Evolutionary conservation across 305 asterid genomes (phyloP).

Genomic region (Fraxinus xanthoxyloides): DNA sequence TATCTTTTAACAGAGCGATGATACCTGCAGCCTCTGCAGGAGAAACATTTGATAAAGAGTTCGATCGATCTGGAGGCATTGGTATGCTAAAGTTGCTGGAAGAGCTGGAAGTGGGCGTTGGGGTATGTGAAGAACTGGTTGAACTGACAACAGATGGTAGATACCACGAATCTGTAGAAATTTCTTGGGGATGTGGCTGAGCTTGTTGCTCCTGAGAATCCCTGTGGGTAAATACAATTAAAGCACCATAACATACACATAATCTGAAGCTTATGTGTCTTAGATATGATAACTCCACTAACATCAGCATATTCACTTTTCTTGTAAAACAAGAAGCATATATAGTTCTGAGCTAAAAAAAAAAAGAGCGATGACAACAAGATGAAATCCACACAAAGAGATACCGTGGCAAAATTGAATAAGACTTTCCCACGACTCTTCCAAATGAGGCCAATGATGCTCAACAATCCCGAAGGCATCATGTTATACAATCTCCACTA

Average conservation of each 20-base stretch:
- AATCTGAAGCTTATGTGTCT: not conserved
- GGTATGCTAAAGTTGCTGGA: slow-evolving; percentile 44
- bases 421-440: not conserved
- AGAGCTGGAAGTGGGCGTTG: slow-evolving; percentile 55
- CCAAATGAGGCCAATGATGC: not conserved
- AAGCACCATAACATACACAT: not conserved
- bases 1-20: slow-evolving; percentile 58
- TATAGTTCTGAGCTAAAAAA: not conserved
- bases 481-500: not conserved
- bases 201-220: slow-evolving; percentile 74
- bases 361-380: not conserved
- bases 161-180: slow-evolving; percentile 71
- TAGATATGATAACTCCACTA: not conserved
- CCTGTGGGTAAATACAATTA: slow-evolving; percentile 37
- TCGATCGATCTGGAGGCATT: slow-evolving; percentile 55
- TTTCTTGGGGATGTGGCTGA: slow-evolving; percentile 62
- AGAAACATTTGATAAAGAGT: slow-evolving; percentile 62
- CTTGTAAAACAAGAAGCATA: not conserved
- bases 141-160: slow-evolving; percentile 61
- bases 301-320: not conserved
- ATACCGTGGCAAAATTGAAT: not conserved
- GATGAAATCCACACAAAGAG: not conserved
- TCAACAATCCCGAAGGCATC: not conserved
- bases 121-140: slow-evolving; percentile 55
- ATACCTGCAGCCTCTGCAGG: slow-evolving; percentile 88